These are phyloP conservation scores for Backusella sp. DNA, from an alignment of 192 early-diverging fungal genomes.

Conservation along the genomic window DNA sequence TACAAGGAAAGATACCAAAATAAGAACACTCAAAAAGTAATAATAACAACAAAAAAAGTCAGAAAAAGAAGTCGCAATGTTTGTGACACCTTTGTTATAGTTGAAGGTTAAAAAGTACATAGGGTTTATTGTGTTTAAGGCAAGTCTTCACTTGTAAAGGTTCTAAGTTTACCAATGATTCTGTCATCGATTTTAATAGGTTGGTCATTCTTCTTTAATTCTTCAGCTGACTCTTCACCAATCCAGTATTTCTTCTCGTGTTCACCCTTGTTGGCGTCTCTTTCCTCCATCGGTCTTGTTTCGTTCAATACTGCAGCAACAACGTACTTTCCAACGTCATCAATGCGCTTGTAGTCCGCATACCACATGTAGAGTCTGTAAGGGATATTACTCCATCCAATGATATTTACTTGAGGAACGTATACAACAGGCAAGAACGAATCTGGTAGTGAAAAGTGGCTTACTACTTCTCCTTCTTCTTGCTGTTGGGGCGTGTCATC, in stretches of 20 bases:
- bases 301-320: constrained; percentile 35
- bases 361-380: constrained; percentile 41
- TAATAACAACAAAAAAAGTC: neutral
- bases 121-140: neutral
- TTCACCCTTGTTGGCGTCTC: constrained; percentile 31
- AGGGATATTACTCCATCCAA: constrained; percentile 46
- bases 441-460: constrained; percentile 31
- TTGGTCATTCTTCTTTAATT: constrained; percentile 23
- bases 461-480: constrained; percentile 17
- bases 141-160: constrained; percentile 26
- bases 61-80: neutral
- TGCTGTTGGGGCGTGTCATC: neutral
- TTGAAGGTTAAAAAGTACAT: neutral
- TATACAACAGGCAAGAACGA: constrained; percentile 35
- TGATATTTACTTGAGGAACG: constrained; percentile 41
- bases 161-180: constrained; percentile 17
- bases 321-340: constrained; percentile 37
- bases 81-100: neutral
- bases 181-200: constrained; percentile 28
- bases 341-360: constrained; percentile 38
- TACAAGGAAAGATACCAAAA: neutral
- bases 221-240: constrained; percentile 29
- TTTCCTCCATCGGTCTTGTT: constrained; percentile 19
- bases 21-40: neutral
- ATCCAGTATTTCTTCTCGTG: constrained; percentile 36